Evolutionary conservation across 129 eudicot species (phyloP).

Genomic region (Artemisia annua): DNA sequence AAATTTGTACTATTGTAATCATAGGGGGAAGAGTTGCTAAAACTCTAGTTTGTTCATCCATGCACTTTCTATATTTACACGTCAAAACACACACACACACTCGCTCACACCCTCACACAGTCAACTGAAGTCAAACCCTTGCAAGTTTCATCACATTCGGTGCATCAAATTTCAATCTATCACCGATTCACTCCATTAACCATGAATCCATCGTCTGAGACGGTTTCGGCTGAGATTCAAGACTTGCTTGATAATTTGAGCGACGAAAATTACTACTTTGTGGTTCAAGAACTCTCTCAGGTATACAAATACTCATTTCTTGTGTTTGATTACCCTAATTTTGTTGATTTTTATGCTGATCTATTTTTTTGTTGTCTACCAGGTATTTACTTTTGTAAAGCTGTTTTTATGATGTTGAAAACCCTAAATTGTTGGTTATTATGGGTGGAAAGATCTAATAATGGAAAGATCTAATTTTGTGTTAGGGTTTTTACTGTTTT

Average conservation of each 20-base stretch:
- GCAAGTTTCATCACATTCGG: slow-evolving; percentile 10
- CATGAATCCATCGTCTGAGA: slow-evolving; percentile 46
- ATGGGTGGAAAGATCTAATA: not conserved
- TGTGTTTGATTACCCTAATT: not conserved
- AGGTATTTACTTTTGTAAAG: not conserved
- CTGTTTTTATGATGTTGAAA: not conserved
- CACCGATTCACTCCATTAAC: slow-evolving; percentile 15
- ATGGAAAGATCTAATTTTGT: slow-evolving; percentile 3
- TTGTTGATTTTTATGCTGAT: not conserved
- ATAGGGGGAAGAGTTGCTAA: no score
- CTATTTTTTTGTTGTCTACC: not conserved
- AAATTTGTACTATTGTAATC: no score
- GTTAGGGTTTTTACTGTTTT: no score
- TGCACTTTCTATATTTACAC: no score
- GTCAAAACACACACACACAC: no score
- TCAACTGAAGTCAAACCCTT: slow-evolving; percentile 18
- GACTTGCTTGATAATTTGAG: slow-evolving; percentile 49
- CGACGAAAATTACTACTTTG: slow-evolving; percentile 53
- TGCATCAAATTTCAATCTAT: not conserved
- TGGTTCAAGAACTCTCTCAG: slow-evolving; percentile 52
- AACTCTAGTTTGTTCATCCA: no score
- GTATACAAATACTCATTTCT: slow-evolving; percentile 15
- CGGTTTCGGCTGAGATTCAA: slow-evolving; percentile 42
- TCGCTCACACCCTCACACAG: slow-evolving; percentile 16
- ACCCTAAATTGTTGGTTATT: not conserved